Base-by-base conservation (phyloP, 2,329 filamentous ascomycete species). In the Fusarium robinianum region DNA sequence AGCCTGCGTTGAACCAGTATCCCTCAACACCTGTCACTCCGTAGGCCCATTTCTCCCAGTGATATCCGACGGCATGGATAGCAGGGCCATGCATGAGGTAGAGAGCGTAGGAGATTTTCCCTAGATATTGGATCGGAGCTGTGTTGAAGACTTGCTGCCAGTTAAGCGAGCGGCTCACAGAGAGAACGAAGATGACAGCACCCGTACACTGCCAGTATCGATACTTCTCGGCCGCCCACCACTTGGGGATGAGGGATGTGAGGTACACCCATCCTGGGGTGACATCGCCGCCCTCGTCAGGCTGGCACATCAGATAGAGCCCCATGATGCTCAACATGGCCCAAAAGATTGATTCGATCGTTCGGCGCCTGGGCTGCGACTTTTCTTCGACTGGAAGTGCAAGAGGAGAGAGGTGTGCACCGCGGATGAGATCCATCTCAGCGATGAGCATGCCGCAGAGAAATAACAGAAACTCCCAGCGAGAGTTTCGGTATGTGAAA, bases 1-100 rank as follows among this genome's bases (percentile, higher is more conserved):
- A 78, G 2, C 76, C 77, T 2, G 60, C 54, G 38, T 70, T 71
- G 60, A 77, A 81, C 55, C 61, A 66, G 35, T 60, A 53, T 11
- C 70, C 72, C 39, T 78, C 73, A 5, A 66, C 65, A 5, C 78
- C 78, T 0, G 73, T 79, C 24, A 76, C 26, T 9, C 63, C 60
- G 63, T 74, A 80, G 1, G 70, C 74, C 65, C 72, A 70, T 22
- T 69, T 70, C 57, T 80, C 71, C 45, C 74, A 72, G 22, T 72
- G 67, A 53, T 80, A 81, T 8, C 79, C 79, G 12, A 76, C 55
- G 3, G 73, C 72, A 54, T 80, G 78, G 58, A 77, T 71, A 3
- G 76, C 71, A 4, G 78, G 76, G 1, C 79, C 78, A 59, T 84
- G 81, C 68, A 83, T 76, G 10, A 84, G 72, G 61, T 84, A 84